phyloP scores from a whole-genome alignment of 306 rosid species.

The Citrullus mucosospermus region DNA sequence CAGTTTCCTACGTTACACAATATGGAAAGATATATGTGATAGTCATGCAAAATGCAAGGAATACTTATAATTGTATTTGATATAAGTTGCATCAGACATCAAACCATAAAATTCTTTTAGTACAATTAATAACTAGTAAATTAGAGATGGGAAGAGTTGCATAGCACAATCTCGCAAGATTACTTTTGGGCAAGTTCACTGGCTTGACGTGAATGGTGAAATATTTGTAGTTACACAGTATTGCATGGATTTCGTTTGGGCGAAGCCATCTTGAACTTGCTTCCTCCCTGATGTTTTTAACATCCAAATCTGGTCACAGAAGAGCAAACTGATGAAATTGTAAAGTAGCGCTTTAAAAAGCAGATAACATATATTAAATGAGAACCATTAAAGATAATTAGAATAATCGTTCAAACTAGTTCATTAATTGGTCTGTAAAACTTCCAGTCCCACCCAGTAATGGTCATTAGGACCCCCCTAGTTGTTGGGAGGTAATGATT shows the following conservation, averaged over 20 bases:
- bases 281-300: conserved; percentile 52
- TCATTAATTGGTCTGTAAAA: background rate
- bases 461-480: background rate
- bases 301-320: conserved; percentile 56
- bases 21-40: conserved; percentile 26
- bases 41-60: background rate
- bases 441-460: background rate
- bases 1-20: conserved; percentile 6
- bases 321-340: conserved; percentile 14
- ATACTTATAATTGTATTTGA: background rate
- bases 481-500: background rate
- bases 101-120: background rate
- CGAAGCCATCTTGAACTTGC: conserved; percentile 89
- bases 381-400: background rate
- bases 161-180: background rate
- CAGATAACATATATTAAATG: background rate
- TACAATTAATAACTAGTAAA: background rate
- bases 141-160: background rate
- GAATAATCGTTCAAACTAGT: background rate
- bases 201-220: conserved; percentile 77
- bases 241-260: conserved; percentile 89
- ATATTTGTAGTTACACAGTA: conserved; percentile 66
- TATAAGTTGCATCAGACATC: background rate
- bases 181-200: conserved; percentile 74
- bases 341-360: background rate